Evolutionary conservation across 495 filamentous ascomycete genomes (phyloP).

Genomic region (Aspergillus taichungensis): DNA sequence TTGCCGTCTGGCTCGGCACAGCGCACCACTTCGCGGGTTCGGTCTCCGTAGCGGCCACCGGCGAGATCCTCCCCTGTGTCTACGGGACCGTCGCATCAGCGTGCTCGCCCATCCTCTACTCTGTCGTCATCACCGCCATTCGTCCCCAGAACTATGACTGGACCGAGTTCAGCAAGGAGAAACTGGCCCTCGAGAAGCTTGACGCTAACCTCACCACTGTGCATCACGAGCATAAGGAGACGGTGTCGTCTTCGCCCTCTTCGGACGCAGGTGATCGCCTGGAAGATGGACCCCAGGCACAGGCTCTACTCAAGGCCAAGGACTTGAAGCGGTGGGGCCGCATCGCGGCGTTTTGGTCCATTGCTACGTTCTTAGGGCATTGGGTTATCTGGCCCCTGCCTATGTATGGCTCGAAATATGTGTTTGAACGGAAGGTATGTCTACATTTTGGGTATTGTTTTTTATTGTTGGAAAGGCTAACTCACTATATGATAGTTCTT

Average conservation of each 20-base stretch:
- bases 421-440: constrained; percentile 25
- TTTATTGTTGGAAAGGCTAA: not conserved
- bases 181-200: constrained; percentile 23
- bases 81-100: constrained; percentile 35
- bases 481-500: constrained; percentile 45
- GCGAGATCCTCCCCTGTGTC: constrained; percentile 33
- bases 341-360: constrained; percentile 29
- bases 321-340: constrained; percentile 29
- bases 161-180: constrained; percentile 28
- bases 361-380: constrained; percentile 29
- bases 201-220: constrained; percentile 17
- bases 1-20: constrained; percentile 40
- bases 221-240: constrained; percentile 1
- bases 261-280: constrained; percentile 2
- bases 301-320: constrained; percentile 6
- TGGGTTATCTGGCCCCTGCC: constrained; percentile 35
- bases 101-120: constrained; percentile 28
- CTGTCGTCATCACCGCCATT: constrained; percentile 25
- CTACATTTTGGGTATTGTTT: not conserved
- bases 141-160: constrained; percentile 28
- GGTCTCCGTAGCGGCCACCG: constrained; percentile 39
- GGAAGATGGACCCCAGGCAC: not conserved
- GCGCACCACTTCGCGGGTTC: constrained; percentile 32
- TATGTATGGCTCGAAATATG: constrained; percentile 32
- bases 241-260: too few relatives aligned